Conservation (phyloP, 2,329 filamentous ascomycete species). For the Aureobasidium sp. region DNA sequence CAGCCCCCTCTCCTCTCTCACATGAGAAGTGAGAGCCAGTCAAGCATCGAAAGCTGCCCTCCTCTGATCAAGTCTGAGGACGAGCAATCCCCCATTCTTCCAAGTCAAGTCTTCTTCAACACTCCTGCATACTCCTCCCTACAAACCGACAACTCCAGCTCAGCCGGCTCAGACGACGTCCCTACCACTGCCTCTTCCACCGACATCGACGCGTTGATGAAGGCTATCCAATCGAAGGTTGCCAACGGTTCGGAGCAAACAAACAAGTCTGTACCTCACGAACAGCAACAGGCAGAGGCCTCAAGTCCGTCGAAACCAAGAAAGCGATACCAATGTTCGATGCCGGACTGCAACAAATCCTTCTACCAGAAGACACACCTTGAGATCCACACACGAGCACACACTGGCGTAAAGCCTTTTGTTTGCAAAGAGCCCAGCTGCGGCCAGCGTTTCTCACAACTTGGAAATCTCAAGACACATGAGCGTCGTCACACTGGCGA, state of each 20-base stretch:
- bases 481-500: constrained; percentile 82
- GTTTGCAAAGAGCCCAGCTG: constrained; percentile 68
- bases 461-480: constrained; percentile 89
- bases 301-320: constrained; percentile 30
- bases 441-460: constrained; percentile 75
- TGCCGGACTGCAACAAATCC: constrained; percentile 68
- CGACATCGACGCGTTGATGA: constrained; percentile 57
- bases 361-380: constrained; percentile 92
- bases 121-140: constrained; percentile 23
- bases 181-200: constrained; percentile 10
- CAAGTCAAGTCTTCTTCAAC: constrained; percentile 34
- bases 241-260: constrained; percentile 29
- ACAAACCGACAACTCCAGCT: constrained; percentile 11
- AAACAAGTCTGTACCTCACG: not conserved
- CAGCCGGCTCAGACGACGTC: not conserved
- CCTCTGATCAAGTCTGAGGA: constrained; percentile 38
- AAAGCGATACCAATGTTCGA: constrained; percentile 67
- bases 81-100: constrained; percentile 35
- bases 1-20: constrained; percentile 14
- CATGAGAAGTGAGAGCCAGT: constrained; percentile 24
- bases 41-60: constrained; percentile 23
- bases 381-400: constrained; percentile 78
- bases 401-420: constrained; percentile 87
- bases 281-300: not conserved
- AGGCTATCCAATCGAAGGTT: constrained; percentile 67